A percentile compares a stretch with the other conserved stretches of the same genome.
phyloP scores from a whole-genome alignment of 2,329 filamentous ascomycete species.

The Pseudogymnoascus sp. region DNA sequence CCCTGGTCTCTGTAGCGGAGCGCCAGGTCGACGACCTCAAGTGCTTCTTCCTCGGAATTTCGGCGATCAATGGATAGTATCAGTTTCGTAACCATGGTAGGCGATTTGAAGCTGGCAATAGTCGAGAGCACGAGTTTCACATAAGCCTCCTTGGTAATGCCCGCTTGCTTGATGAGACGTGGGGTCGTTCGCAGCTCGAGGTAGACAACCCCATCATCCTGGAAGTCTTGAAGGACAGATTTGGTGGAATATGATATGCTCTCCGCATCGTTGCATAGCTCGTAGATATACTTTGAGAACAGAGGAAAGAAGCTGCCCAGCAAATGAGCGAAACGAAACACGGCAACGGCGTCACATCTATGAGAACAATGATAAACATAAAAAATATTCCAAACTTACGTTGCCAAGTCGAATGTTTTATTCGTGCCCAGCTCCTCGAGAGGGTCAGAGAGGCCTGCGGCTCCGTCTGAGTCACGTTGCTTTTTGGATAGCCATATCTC shows the following conservation, averaged over 20 bases:
- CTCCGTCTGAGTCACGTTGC: conserved; percentile 39
- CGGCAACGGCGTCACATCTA: neutral
- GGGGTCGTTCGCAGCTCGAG: conserved; percentile 77
- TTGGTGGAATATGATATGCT: conserved; percentile 56
- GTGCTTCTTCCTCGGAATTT: conserved; percentile 50
- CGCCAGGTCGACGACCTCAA: conserved; percentile 58
- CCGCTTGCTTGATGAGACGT: conserved; percentile 45
- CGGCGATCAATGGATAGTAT: conserved; percentile 70
- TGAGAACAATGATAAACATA: neutral
- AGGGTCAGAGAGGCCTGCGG: conserved; percentile 54
- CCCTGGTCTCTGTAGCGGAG: conserved; percentile 43
- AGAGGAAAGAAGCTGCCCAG: conserved; percentile 62
- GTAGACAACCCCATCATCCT: conserved; percentile 65
- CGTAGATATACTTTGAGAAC: conserved; percentile 74
- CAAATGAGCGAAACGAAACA: conserved; percentile 15
- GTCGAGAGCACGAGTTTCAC: conserved; percentile 57
- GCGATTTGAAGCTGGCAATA: conserved; percentile 43
- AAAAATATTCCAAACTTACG: conserved; percentile 38
- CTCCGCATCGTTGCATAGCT: conserved; percentile 56
- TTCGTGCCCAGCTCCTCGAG: conserved; percentile 59
- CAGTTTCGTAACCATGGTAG: conserved; percentile 52
- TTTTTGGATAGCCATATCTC: conserved; percentile 63
- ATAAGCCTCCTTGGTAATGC: conserved; percentile 53
- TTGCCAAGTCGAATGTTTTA: conserved; percentile 65
- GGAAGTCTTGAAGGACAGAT: conserved; percentile 60